Evolutionary conservation across 1,139 yeast species (phyloP), one percentile per base, ranked within the genome.

Genomic region (Pichia sp.): DNA sequence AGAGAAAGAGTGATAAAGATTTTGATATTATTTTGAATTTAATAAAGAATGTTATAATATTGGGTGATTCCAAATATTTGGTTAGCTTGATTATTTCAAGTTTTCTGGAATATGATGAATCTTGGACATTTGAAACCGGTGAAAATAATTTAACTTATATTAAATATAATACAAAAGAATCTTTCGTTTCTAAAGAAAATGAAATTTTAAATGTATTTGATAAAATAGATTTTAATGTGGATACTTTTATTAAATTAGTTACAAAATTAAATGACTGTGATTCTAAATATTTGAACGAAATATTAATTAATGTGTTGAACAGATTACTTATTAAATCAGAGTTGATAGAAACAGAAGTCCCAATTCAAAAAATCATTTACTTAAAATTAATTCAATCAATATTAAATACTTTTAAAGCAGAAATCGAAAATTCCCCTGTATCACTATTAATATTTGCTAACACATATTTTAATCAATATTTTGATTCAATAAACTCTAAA

Each of bases 361-460:
- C 89, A 6, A 73, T 82, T 46, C 56, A 72, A 20, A 70, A 76
- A 37, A 65, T 87, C 39, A 67, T 79, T 6, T 82, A 84, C 57
- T 68, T 86, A 49, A 76, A 83, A 49, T 59, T 87, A 20, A 64
- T 89, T 40, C 92, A 87, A 55, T 65, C 67, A 22, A 63, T 87
- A 37, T 77, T 81, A n/a, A 73, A 73, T 16, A 70, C 70, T 28
- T 82, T 83, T 54, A 82, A 77, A 50, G 77, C 79, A 9, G 72
- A 71, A 38, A 63, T 90, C 32, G 73, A 87, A 10, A 74, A 74
- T 32, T 76, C 83, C 1, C 84, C 94, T 0, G 60, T 37, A 4
- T 36, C 48, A 2, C 11, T 51, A 16, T 8, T 51, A 7, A 22
- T 42, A 2, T 51, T 51, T 38, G 29, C 42, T 4, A 43, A 41